phyloP scores from a whole-genome alignment of 768 basidiomycete genomes.

The Lactifluus echinatus region DNA sequence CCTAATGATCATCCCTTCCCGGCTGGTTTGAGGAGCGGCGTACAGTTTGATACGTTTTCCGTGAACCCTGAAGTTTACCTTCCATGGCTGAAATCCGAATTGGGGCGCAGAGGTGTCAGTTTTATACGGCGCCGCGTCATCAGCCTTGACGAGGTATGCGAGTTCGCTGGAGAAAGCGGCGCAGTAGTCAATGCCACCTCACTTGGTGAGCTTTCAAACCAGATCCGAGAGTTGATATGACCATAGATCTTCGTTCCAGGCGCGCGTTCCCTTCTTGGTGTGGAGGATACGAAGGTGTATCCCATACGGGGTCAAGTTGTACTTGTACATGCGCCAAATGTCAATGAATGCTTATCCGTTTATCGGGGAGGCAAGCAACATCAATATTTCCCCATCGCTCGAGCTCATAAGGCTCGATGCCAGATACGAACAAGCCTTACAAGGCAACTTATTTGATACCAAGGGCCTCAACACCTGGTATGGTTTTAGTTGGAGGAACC shows the following conservation, averaged over 20 bases:
- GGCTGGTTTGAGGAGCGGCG: constrained; percentile 29
- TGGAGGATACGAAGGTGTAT: constrained; percentile 66
- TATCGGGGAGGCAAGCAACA: background rate
- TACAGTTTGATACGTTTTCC: constrained; percentile 39
- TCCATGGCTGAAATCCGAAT: constrained; percentile 37
- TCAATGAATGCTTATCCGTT: constrained; percentile 33
- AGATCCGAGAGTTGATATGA: background rate
- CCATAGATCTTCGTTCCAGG: constrained; percentile 30
- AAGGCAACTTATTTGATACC: constrained; percentile 54
- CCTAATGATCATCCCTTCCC: constrained; percentile 29
- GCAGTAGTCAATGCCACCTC: constrained; percentile 51
- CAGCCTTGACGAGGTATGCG: constrained; percentile 39
- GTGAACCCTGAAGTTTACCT: constrained; percentile 45
- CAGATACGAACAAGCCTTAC: constrained; percentile 8
- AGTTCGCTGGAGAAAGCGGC: constrained; percentile 29
- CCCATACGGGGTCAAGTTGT: constrained; percentile 85
- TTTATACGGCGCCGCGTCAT: constrained; percentile 36
- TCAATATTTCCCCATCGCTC: background rate
- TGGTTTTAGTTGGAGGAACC: constrained; percentile 50
- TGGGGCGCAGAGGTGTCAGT: constrained; percentile 33
- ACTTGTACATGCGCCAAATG: constrained; percentile 58
- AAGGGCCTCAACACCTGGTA: constrained; percentile 39
- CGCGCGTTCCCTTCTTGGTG: constrained; percentile 65
- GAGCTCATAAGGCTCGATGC: background rate
- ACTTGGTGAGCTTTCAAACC: constrained; percentile 32